A percentile compares a stretch with the other conserved stretches of the same genome.
Evolutionary conservation across 257 asterid species (phyloP).

Genomic region (Przewalskia tangutica): DNA sequence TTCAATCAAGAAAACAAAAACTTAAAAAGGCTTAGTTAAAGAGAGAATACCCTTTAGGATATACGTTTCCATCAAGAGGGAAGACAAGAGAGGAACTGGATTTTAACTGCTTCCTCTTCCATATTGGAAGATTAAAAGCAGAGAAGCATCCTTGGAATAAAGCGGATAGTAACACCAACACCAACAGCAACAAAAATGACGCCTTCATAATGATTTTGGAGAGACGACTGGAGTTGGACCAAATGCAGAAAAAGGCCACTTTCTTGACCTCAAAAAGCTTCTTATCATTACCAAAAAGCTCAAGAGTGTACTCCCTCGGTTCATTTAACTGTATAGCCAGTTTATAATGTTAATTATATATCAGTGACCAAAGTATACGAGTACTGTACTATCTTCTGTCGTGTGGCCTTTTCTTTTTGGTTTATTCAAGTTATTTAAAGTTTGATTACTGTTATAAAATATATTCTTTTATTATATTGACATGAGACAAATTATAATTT

Average conservation of each 20-base stretch:
- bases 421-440: too few species aligned
- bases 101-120: not conserved
- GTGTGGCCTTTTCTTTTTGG: too few species aligned
- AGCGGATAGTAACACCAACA: not conserved
- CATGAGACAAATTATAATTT: too few species aligned
- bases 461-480: too few species aligned
- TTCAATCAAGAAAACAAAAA: not conserved
- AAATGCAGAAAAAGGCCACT: not conserved
- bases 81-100: constrained; percentile 55
- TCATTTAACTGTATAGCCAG: too few species aligned
- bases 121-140: not conserved
- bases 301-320: too few species aligned
- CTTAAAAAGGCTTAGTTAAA: not conserved
- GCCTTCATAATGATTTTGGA: not conserved
- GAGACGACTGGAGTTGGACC: too few species aligned
- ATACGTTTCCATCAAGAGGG: constrained; percentile 75
- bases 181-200: not conserved
- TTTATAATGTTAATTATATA: too few species aligned
- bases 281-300: too few species aligned
- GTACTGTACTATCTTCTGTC: too few species aligned
- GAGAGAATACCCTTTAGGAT: constrained; percentile 62
- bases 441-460: too few species aligned
- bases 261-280: not conserved
- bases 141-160: not conserved
- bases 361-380: too few species aligned